Conservation (phyloP, 805 yeast species). For the Yamadazyma endophytica region DNA sequence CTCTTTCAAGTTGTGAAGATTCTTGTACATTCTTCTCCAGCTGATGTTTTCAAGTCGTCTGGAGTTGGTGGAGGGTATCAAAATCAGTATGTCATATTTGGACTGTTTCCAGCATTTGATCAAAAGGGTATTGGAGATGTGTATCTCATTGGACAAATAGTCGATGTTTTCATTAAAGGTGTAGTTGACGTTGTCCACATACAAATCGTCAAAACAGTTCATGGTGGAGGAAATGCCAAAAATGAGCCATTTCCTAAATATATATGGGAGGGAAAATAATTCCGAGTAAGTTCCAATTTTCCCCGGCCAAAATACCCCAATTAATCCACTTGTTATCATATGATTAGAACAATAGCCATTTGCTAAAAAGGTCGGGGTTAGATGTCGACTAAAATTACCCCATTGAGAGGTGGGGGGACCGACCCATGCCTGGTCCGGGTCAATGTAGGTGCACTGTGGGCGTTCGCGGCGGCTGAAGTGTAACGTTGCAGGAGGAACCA, state of each 20-base stretch:
- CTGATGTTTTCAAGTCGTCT: constrained; percentile 30
- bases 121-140: constrained; percentile 8
- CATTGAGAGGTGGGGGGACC: too few species aligned
- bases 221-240: too few species aligned
- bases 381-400: too few species aligned
- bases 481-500: too few species aligned
- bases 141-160: constrained; percentile 12
- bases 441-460: too few species aligned
- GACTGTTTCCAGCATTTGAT: constrained; percentile 14
- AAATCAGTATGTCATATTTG: constrained; percentile 10
- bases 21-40: constrained; percentile 39
- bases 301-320: too few species aligned
- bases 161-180: constrained; percentile 16
- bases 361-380: too few species aligned
- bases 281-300: not conserved
- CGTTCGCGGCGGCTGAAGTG: too few species aligned
- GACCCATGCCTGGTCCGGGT: too few species aligned
- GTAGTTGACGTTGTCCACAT: constrained; percentile 9
- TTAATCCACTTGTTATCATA: too few species aligned
- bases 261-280: not conserved
- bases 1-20: constrained; percentile 21
- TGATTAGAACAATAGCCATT: too few species aligned
- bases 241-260: too few species aligned
- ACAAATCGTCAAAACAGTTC: constrained; percentile 14
- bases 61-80: constrained; percentile 13